Evolutionary conservation across 2,329 filamentous ascomycete genomes (phyloP), one percentile per base, ranked within the genome.

Genomic region (Colletotrichum tanaceti): DNA sequence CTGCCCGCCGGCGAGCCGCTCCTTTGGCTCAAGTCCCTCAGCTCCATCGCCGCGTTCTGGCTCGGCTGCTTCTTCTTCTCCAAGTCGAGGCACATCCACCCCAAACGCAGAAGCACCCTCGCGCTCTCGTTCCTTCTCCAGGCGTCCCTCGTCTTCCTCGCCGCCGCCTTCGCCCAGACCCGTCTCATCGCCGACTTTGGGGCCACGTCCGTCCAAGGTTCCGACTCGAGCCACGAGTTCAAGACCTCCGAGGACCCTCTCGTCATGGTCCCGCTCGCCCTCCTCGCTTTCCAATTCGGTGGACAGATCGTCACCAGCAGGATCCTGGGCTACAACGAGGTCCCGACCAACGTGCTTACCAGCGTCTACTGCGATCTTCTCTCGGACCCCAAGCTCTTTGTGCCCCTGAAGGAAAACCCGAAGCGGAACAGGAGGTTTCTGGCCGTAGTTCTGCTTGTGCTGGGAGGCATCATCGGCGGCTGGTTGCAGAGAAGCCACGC

Each of bases 311-410:
- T 84, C 22, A 78, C 78, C 43, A 84, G 81, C 43, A 79, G 86
- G 20, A 75, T 81, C 14, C 77, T 87, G 22, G 84, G 84, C 10
- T 84, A 83, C 72, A 84, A 83, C 63, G 86, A 87, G 74, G 77
- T 87, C 52, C 86, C 86, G 1, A 85, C 85, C 0, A 85, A 83
- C 55, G 86, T 88, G 11, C 74, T 87, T 46, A 88, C 86, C n/a
- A 85, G 82, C 64, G 76, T 85, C 46, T 85, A 86, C 73, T 85
- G 82, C 73, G 86, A 87, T 72, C 72, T 87, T 28, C 80, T 85
- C 72, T 83, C 82, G 20, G 86, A 88, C 73, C 81, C 82, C 3
- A 77, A 81, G 44, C 74, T 87, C 14, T 78, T 86, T n/a, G 77
- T 80, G 2, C 72, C 70, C 18, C 66, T 72, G 18, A 67, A 76